These are phyloP conservation scores for Cercospora zeina DNA, from an alignment of 2,329 filamentous ascomycete genomes.

Conservation along the genomic window DNA sequence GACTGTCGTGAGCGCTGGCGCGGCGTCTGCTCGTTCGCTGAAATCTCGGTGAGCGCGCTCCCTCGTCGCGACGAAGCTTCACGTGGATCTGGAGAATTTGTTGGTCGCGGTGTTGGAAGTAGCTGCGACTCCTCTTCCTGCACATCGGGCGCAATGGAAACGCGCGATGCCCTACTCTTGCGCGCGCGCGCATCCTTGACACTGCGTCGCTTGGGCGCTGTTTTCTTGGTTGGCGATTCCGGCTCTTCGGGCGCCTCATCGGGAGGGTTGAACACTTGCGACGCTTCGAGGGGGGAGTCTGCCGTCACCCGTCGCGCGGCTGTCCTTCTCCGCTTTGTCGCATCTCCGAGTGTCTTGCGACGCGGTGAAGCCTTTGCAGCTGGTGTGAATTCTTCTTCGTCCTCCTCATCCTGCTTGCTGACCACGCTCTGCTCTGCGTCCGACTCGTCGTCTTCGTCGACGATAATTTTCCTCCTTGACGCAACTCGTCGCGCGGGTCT, in stretches of 20 bases:
- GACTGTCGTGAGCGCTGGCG: slow-evolving; percentile 29
- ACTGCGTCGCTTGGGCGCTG: slow-evolving; percentile 65
- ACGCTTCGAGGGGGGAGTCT: slow-evolving; percentile 59
- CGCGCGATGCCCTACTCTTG: slow-evolving; percentile 42
- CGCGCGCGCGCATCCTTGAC: slow-evolving; percentile 54
- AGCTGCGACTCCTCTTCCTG: slow-evolving; percentile 38
- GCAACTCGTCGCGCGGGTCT: slow-evolving; percentile 62
- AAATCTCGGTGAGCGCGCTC: slow-evolving; percentile 66
- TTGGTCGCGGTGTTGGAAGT: slow-evolving; percentile 54
- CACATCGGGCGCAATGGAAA: slow-evolving; percentile 43
- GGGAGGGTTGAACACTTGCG: slow-evolving; percentile 61
- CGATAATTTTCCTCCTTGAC: slow-evolving; percentile 68
- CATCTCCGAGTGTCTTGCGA: slow-evolving; percentile 51
- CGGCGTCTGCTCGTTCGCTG: slow-evolving; percentile 63
- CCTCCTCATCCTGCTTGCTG: slow-evolving; percentile 53
- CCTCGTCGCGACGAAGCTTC: slow-evolving; percentile 43
- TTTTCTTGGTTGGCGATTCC: slow-evolving; percentile 58
- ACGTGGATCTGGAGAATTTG: slow-evolving; percentile 40
- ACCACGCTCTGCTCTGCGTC: slow-evolving; percentile 60
- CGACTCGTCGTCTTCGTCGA: slow-evolving; percentile 70
- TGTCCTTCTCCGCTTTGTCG: slow-evolving; percentile 49
- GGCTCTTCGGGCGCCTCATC: slow-evolving; percentile 50
- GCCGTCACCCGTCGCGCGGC: slow-evolving; percentile 48
- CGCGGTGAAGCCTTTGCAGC: slow-evolving; percentile 62
- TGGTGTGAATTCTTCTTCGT: slow-evolving; percentile 78